These are phyloP conservation scores for Citrus mangshanensis DNA, from an alignment of 345 rosid species.

Conservation along the genomic window DNA sequence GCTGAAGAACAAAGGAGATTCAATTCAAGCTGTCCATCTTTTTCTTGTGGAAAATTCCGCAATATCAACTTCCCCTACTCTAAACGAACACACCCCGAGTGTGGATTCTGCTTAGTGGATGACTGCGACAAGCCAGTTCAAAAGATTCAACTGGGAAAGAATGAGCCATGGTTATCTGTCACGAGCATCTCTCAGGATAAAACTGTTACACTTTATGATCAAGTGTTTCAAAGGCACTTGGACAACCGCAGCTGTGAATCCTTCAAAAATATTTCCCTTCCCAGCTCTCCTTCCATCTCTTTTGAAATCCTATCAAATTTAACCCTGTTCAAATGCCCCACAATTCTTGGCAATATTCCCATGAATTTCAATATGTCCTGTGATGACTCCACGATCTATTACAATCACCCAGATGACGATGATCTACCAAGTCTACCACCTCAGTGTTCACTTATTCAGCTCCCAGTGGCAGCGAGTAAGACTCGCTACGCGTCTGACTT, in stretches of 20 bases:
- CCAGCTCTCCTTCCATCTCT: slow-evolving; percentile 25
- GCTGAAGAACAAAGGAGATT: background rate
- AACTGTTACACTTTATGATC: slow-evolving; percentile 22
- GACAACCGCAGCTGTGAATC: slow-evolving; percentile 12
- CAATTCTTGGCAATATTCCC: background rate
- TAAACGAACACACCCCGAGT: background rate
- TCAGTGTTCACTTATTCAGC: slow-evolving; percentile 27
- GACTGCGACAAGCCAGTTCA: slow-evolving; percentile 11
- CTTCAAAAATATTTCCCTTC: slow-evolving; percentile 28
- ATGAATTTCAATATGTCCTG: background rate
- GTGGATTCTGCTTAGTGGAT: slow-evolving; percentile 28
- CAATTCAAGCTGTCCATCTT: background rate
- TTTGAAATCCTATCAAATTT: background rate
- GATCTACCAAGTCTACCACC: background rate
- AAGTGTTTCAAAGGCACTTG: slow-evolving; percentile 6
- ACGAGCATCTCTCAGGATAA: slow-evolving; percentile 26
- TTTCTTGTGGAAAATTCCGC: slow-evolving; percentile 25
- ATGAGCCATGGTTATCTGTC: slow-evolving; percentile 22
- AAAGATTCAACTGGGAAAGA: slow-evolving; percentile 29
- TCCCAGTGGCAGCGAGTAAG: slow-evolving; percentile 14
- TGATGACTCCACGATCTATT: background rate
- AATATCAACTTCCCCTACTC: slow-evolving; percentile 22
- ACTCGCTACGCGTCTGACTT: background rate
- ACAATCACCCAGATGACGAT: background rate
- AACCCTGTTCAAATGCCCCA: slow-evolving; percentile 30